phyloP scores from a whole-genome alignment of 2,329 filamentous ascomycete genomes.

The Diplodia seriata region DNA sequence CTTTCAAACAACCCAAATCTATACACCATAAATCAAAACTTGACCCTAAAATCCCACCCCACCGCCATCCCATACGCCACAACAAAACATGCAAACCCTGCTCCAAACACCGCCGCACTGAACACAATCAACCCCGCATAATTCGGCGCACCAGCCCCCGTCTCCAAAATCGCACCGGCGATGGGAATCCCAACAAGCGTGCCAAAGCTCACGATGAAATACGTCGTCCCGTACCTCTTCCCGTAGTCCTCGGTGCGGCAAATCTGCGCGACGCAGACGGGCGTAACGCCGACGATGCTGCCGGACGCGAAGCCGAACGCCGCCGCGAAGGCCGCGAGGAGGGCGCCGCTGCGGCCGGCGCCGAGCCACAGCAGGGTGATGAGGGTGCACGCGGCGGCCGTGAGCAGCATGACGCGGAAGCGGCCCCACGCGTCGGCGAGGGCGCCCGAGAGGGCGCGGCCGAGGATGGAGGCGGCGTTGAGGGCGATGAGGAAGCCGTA shows the following conservation, averaged over 20 bases:
- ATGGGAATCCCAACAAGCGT: slow-evolving; percentile 70
- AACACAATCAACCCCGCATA: slow-evolving; percentile 39
- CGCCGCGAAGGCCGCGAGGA: slow-evolving; percentile 44
- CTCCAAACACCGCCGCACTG: slow-evolving; percentile 36
- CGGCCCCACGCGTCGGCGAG: slow-evolving; percentile 58
- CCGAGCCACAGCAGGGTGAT: slow-evolving; percentile 52
- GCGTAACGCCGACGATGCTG: slow-evolving; percentile 66
- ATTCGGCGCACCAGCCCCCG: slow-evolving; percentile 28
- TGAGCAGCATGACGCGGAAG: slow-evolving; percentile 58
- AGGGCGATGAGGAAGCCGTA: slow-evolving; percentile 20
- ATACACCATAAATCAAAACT: slow-evolving; percentile 1
- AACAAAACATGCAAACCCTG: slow-evolving; percentile 36
- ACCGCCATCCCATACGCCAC: slow-evolving; percentile 36
- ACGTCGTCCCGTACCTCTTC: slow-evolving; percentile 68
- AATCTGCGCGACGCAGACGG: slow-evolving; percentile 71
- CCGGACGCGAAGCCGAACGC: slow-evolving; percentile 68
- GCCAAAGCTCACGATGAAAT: slow-evolving; percentile 65
- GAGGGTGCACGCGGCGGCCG: slow-evolving; percentile 52
- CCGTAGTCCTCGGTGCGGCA: slow-evolving; percentile 61
- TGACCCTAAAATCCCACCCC: slow-evolving; percentile 33
- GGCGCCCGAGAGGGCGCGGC: slow-evolving; percentile 59
- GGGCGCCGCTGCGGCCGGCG: slow-evolving; percentile 56
- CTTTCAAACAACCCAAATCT: no score
- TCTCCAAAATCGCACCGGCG: slow-evolving; percentile 54
- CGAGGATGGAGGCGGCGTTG: slow-evolving; percentile 49